Percentiles rank a stretch among this genome's conserved stretches.
Evolutionary conservation across 1,284 basidiomycete genomes (phyloP).

Genomic region (Xanthoconium separans): DNA sequence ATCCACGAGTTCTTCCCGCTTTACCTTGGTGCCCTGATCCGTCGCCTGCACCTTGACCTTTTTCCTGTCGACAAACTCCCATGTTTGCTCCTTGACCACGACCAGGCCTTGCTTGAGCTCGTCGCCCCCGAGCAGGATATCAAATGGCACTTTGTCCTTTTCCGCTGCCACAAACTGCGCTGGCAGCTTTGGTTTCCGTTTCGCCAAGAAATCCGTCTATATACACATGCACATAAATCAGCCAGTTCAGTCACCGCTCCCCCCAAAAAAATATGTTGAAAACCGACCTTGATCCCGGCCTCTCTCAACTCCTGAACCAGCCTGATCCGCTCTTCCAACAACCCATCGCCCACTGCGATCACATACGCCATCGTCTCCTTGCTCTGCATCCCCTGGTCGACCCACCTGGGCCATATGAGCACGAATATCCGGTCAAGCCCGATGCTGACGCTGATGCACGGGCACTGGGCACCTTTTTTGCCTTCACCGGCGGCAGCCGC

Average conservation of each 20-base stretch:
- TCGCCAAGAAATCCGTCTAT: conserved; percentile 92
- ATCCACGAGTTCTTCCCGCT: conserved; percentile 64
- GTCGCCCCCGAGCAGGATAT: conserved; percentile 85
- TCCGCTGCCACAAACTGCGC: conserved; percentile 92
- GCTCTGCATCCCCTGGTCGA: conserved; percentile 71
- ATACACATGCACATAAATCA: no score
- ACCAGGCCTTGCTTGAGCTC: conserved; percentile 86
- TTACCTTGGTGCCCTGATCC: conserved; percentile 67
- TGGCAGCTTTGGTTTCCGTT: conserved; percentile 85
- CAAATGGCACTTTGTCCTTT: conserved; percentile 88
- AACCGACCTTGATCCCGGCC: conserved; percentile 80
- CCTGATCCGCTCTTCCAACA: conserved; percentile 84
- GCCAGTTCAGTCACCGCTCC: neutral
- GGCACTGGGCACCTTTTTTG: conserved; percentile 68
- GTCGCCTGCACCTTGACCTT: conserved; percentile 67
- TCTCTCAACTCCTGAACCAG: conserved; percentile 84
- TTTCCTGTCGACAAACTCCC: conserved; percentile 73
- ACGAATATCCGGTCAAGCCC: conserved; percentile 97
- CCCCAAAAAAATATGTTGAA: neutral
- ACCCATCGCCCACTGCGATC: conserved; percentile 88
- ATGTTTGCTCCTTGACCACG: conserved; percentile 90
- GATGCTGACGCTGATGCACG: conserved; percentile 93
- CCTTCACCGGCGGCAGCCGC: conserved; percentile 73
- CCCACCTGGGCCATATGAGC: conserved; percentile 85
- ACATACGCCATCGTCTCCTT: conserved; percentile 97